Conservation (phyloP, 306 rosid species). For the Purshia tridentata region DNA sequence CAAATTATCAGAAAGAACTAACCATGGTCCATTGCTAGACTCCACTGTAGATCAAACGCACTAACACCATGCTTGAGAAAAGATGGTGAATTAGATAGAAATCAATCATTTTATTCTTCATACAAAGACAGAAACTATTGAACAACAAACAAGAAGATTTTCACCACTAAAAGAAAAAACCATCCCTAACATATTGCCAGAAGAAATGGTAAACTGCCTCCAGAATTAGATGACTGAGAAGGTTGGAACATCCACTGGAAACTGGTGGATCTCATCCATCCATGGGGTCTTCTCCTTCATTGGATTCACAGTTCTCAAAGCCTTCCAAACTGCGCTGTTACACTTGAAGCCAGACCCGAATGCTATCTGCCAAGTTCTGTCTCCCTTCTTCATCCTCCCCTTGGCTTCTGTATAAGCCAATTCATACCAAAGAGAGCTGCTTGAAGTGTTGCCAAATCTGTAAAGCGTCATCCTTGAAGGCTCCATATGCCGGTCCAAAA, state of each 20-base stretch:
- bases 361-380: constrained; percentile 65
- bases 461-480: constrained; percentile 67
- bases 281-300: constrained; percentile 54
- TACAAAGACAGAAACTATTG: neutral
- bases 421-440: constrained; percentile 66
- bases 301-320: constrained; percentile 44
- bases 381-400: constrained; percentile 58
- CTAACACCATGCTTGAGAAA: neutral
- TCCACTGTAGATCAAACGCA: neutral
- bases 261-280: constrained; percentile 54
- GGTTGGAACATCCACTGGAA: constrained; percentile 57
- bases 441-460: constrained; percentile 68
- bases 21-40: neutral
- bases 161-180: constrained; percentile 1
- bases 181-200: neutral
- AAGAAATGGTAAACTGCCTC: neutral
- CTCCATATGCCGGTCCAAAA: constrained; percentile 61
- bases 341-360: constrained; percentile 71
- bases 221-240: constrained; percentile 32
- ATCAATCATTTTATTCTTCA: neutral
- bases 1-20: neutral
- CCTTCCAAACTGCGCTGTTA: constrained; percentile 64
- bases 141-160: neutral
- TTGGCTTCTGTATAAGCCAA: constrained; percentile 57
- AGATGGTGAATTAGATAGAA: neutral